Conservation (phyloP, 768 basidiomycete species). For the Roridomyces roridus region DNA sequence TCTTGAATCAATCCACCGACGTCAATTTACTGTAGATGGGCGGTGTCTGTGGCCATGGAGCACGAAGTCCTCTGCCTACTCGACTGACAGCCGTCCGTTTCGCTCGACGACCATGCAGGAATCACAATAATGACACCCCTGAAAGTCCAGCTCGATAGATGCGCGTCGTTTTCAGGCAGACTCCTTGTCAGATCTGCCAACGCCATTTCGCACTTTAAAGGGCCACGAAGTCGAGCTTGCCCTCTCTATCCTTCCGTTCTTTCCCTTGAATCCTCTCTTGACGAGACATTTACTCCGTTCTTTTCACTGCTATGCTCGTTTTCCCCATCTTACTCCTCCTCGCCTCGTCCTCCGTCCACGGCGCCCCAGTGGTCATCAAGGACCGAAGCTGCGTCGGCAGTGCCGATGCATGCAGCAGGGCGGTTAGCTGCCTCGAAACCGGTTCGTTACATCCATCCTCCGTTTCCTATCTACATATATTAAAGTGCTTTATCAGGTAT, state of each 20-base stretch:
- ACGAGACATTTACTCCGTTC: constrained; percentile 9
- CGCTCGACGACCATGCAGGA: no score
- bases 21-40: no score
- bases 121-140: background rate
- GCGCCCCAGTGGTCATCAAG: constrained; percentile 18
- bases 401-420: constrained; percentile 9
- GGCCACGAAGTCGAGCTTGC: background rate
- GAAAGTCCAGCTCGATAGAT: constrained; percentile 7
- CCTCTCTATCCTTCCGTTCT: constrained; percentile 2
- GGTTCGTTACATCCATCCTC: background rate
- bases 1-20: no score
- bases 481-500: background rate
- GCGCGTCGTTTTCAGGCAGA: background rate
- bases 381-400: constrained; percentile 16
- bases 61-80: no score
- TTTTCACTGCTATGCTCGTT: constrained; percentile 15
- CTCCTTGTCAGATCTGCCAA: constrained; percentile 13
- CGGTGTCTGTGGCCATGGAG: no score
- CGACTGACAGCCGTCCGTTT: no score
- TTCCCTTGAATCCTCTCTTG: constrained; percentile 11
- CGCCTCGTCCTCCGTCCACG: background rate
- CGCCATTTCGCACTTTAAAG: background rate
- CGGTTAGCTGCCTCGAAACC: constrained; percentile 4
- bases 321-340: constrained; percentile 14
- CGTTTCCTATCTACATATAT: background rate